phyloP scores from a whole-genome alignment of 2,329 filamentous ascomycete species.

The Alternaria brassicae region DNA sequence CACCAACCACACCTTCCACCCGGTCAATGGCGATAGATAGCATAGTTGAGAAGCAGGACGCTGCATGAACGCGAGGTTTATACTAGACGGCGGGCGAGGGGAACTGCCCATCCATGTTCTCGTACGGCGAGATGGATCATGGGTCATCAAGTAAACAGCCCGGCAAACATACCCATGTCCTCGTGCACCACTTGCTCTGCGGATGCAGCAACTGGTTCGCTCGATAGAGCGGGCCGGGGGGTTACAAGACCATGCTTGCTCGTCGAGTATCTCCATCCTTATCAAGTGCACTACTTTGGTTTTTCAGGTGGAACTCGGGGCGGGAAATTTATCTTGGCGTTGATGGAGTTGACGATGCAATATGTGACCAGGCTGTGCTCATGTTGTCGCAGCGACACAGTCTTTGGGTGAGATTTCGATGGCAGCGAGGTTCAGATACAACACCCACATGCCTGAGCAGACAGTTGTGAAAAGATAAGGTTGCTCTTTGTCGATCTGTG shows the following conservation, averaged over 20 bases:
- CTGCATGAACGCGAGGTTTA: conserved; percentile 31
- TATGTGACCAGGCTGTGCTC: background rate
- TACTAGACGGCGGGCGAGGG: background rate
- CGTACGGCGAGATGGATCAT: background rate
- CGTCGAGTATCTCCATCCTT: background rate
- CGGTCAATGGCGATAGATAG: conserved; percentile 51
- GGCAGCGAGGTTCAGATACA: conserved; percentile 5
- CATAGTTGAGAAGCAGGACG: conserved; percentile 49
- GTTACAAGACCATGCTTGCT: background rate
- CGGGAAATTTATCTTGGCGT: conserved; percentile 23
- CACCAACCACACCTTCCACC: conserved; percentile 47
- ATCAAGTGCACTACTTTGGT: conserved; percentile 4
- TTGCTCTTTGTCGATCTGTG: background rate
- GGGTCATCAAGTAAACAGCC: conserved; percentile 10
- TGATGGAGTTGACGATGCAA: conserved; percentile 15
- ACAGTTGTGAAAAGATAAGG: background rate
- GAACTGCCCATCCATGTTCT: background rate
- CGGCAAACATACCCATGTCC: conserved; percentile 1
- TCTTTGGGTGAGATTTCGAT: conserved; percentile 7
- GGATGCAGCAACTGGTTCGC: conserved; percentile 3
- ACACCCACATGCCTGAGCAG: background rate
- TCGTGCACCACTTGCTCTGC: conserved; percentile 5
- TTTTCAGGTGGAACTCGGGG: background rate
- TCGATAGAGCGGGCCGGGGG: conserved; percentile 4
- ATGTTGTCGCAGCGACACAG: conserved; percentile 3